Percentiles rank a stretch among this genome's conserved stretches.
Evolutionary conservation across 441 rosid species (phyloP).

Genomic region (Hypseocharis bilobata): DNA sequence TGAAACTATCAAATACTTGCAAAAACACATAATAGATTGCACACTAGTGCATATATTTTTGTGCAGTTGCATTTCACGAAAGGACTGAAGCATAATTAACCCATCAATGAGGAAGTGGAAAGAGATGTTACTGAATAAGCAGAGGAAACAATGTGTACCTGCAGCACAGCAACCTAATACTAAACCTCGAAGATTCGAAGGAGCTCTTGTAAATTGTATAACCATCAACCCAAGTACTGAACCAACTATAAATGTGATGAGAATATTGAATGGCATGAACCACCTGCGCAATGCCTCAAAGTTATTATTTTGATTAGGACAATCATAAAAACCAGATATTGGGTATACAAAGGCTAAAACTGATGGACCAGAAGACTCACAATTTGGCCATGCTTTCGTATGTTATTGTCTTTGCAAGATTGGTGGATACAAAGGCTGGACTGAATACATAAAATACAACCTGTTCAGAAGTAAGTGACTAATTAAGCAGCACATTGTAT

Average conservation of each 20-base stretch:
- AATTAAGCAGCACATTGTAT: no score
- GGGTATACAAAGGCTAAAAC: neutral
- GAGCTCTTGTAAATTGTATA: constrained; percentile 50
- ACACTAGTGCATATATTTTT: no score
- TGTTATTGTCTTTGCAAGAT: constrained; percentile 40
- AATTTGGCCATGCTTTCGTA: constrained; percentile 33
- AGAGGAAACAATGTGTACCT: no score
- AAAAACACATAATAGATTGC: no score
- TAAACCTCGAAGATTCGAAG: constrained; percentile 52
- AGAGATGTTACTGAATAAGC: no score
- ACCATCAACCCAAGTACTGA: constrained; percentile 71
- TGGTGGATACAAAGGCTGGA: constrained; percentile 43
- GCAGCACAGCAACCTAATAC: constrained; percentile 77
- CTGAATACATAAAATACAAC: constrained; percentile 47
- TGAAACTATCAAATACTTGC: no score
- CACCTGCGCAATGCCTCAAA: constrained; percentile 36
- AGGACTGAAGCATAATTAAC: no score
- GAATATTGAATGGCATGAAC: constrained; percentile 83
- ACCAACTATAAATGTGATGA: constrained; percentile 58
- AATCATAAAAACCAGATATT: neutral
- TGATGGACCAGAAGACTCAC: constrained; percentile 25
- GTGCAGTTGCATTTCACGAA: no score
- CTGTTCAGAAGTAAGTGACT: constrained; percentile 20
- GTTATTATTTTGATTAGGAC: neutral
- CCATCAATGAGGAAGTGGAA: no score